Evolutionary conservation across 192 early-diverging fungal species (phyloP), one percentile per base, ranked within the genome.

Genomic region (Gryganskiella cystojenkinii): DNA sequence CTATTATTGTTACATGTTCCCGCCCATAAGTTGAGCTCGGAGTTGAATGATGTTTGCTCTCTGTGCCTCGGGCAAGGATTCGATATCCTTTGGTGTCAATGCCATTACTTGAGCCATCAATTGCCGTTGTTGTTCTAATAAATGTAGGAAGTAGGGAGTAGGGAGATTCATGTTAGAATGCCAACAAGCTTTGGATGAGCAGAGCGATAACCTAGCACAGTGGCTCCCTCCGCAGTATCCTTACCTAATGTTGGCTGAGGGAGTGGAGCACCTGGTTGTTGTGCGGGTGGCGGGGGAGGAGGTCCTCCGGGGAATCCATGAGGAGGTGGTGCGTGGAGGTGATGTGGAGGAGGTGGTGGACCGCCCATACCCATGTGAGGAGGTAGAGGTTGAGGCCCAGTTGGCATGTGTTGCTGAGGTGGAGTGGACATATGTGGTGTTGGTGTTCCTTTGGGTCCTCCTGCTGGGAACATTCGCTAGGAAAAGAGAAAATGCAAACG

Each of bases 71-170:
- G 95, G 93, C 37, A 97, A 75, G 24, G 87, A 82, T 30, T 87
- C 85, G 62, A 97, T 89, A 71, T 97, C 92, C 9, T 92, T 93
- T 33, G 90, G 90, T 0, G 94, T 92, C 34, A 97, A 81, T 53
- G 89, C 91, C 24, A 97, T 61, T 5, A 97, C 86, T 74, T 96
- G 93, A 69, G 92, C 83, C 19, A 97, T 66, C 30, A 95, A 70
- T 67, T 91, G 90, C 43, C 90, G 83, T 79, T 92, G 91, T 81
- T 92, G 89, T 50, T 83, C 86, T 69, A 73, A 67, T 22, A 72
- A 49, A 53, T 20, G 70, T 31, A 49, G 40, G n/a, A n/a, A n/a
- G n/a, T n/a, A n/a, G n/a, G n/a, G n/a, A n/a, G n/a, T n/a, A n/a
- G n/a, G n/a, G n/a, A n/a, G n/a, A n/a, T n/a, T n/a, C n/a, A n/a